Base-by-base conservation (phyloP, 371 early-diverging fungal genomes). In the Actinomortierella wolfii region DNA sequence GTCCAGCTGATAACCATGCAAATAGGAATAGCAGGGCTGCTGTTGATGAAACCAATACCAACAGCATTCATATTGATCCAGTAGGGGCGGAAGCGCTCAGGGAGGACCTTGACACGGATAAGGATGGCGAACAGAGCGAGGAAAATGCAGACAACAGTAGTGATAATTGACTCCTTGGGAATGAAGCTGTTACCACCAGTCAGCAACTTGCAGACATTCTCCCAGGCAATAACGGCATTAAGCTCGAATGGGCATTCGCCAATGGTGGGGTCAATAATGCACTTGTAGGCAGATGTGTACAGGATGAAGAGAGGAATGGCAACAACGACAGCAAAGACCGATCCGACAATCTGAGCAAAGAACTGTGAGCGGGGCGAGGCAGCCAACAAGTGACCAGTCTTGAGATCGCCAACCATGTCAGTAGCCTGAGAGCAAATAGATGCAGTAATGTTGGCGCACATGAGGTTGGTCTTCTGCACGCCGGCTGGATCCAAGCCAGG, bases 41-140 rank as follows among this genome's bases (percentile, higher is more conserved):
- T 71, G 60, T 81, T 87, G 54, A 90, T 85, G 77, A 90, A 85
- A 39, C 87, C 86, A 61, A 90, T 80, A 59, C 92, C 92, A 41
- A 90, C 64, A 41, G 92, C 89, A 61, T 80, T 81, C 61, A 84
- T 47, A 59, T 87, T 89, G 55, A 86, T 85, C 71, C 85, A 71
- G 63, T 71, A 84, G 13, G 74, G 68, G 49, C 79, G 81, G 57
- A 82, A 85, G 53, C 78, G 64, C 48, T 79, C 56, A 13, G 88
- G 86, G 18, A 87, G 42, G 24, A 80, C 59, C 79, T 82, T 78
- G 61, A 68, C 78, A 61, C 79, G 82, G 59, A 76, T 74, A 28
- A 84, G 50, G 55, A 77, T 68, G 57, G 87, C 83, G 58, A 82
- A 42, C 52, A 86, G 66, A 39, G 79, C 79, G 26, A 76, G 75